Conservation (phyloP, 1,284 basidiomycete species). For the Pterulicium gracile region DNA sequence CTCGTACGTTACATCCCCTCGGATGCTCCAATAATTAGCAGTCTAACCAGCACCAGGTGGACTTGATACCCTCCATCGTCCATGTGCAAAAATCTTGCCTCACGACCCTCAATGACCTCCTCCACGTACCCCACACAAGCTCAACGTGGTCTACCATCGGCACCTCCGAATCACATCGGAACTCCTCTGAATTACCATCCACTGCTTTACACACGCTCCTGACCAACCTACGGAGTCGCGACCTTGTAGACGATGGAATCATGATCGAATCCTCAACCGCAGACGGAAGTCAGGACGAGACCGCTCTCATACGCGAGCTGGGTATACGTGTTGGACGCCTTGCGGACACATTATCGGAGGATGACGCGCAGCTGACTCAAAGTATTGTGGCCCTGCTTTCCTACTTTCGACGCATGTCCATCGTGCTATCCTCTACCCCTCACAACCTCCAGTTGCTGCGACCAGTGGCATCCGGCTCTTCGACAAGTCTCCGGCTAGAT, state of each 20-base stretch:
- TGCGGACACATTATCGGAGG: slow-evolving; percentile 28
- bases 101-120: slow-evolving; percentile 61
- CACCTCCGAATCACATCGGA: slow-evolving; percentile 32
- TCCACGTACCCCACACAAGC: slow-evolving; percentile 33
- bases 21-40: background rate
- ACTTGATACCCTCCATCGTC: slow-evolving; percentile 57
- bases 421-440: slow-evolving; percentile 14
- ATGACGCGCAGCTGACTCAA: slow-evolving; percentile 49
- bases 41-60: slow-evolving; percentile 28
- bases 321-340: slow-evolving; percentile 38
- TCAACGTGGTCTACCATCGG: slow-evolving; percentile 26
- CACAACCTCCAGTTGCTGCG: slow-evolving; percentile 19
- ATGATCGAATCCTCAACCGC: slow-evolving; percentile 28
- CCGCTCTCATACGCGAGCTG: slow-evolving; percentile 54
- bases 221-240: slow-evolving; percentile 44
- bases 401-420: slow-evolving; percentile 52
- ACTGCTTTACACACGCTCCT: slow-evolving; percentile 55
- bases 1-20: background rate
- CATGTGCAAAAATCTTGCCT: slow-evolving; percentile 63
- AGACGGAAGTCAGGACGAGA: slow-evolving; percentile 18
- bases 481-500: slow-evolving; percentile 20
- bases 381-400: slow-evolving; percentile 56
- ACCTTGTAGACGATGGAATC: slow-evolving; percentile 31
- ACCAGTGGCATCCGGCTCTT: slow-evolving; percentile 48
- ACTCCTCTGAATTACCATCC: slow-evolving; percentile 31